Evolutionary conservation across 75 land plant species (phyloP), one percentile per base, ranked within the genome.

Genomic region (Adiantum capillusveneris): DNA sequence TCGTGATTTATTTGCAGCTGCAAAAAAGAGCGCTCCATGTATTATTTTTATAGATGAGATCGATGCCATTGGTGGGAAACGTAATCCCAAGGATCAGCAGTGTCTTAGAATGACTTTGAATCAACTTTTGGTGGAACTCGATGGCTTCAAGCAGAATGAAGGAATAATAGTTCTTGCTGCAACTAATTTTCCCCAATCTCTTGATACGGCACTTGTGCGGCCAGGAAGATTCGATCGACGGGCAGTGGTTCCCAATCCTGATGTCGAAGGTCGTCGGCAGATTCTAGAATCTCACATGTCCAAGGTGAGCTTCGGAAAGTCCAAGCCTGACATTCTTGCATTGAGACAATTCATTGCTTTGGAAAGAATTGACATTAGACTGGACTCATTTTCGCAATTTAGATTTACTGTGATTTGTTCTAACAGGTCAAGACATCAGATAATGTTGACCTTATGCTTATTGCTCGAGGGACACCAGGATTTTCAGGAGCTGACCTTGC

Each of bases 161-260:
- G 99, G 99, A 3, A 90, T 95, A 1, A 90, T 95, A 69, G 99
- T 95, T 51, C 84, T 95, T 67, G 99, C 97, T 65, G 99, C 99
- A 44, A 95, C 99, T 56, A 95, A 95, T 67, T 95, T 95, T 41
- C 99, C 96, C 25, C 86, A 95, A 53, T 90, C 96, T 16, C 53
- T 95, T 69, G 99, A 95, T 60, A 90, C 86, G 65, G 99, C 99
- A 43, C 68, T 95, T 27, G 84, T 90, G 17, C 77, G 99, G 44
- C 99, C 99, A 63, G 99, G 99, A 3, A 81, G 97, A 6, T 95
- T 95, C 65, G 99, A 95, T 74, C 85, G 96, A 19, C 91, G 86
- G 72, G 84, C 90, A 68, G 99, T 95, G 45, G 99, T 95, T 31
- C 99, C 99, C 28, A 95, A 90, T 70, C 99, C 99, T 21, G 99